Evolutionary conservation across 2,329 filamentous ascomycete genomes (phyloP).

Genomic region (Harringtonia aguacate): DNA sequence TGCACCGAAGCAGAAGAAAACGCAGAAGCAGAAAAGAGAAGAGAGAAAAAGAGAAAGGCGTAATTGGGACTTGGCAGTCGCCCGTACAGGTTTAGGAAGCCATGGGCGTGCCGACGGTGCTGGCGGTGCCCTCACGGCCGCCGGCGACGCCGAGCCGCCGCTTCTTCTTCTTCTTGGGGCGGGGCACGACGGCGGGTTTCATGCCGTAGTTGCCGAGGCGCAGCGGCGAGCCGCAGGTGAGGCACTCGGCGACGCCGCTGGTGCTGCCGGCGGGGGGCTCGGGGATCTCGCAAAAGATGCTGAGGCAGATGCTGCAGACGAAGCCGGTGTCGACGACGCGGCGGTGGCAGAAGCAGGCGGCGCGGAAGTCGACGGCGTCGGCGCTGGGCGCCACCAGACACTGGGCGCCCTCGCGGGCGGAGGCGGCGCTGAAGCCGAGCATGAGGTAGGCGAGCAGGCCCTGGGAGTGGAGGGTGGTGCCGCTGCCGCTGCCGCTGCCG

Average conservation of each 20-base stretch:
- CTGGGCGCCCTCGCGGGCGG: conserved; percentile 15
- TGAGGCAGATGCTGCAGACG: conserved; percentile 92
- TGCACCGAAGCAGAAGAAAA: no score
- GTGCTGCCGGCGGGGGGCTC: conserved; percentile 10
- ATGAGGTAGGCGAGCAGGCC: conserved; percentile 88
- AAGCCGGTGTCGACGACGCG: conserved; percentile 85
- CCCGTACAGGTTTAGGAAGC: no score
- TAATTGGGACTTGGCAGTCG: no score
- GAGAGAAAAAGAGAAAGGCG: no score
- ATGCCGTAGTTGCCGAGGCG: conserved; percentile 64
- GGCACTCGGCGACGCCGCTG: conserved; percentile 44
- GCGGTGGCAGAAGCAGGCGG: conserved; percentile 96
- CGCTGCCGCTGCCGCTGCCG: conserved; percentile 27
- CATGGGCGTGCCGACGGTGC: conserved; percentile 47
- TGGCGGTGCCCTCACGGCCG: conserved; percentile 44
- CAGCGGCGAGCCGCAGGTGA: conserved; percentile 74
- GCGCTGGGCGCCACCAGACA: conserved; percentile 65
- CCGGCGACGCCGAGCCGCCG: conserved; percentile 32
- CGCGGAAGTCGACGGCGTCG: conserved; percentile 86
- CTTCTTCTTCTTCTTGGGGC: conserved; percentile 70
- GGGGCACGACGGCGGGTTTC: conserved; percentile 64
- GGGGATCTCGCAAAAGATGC: conserved; percentile 71
- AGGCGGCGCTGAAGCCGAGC: conserved; percentile 59
- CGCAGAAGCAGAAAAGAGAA: no score
- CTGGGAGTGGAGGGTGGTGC: conserved; percentile 37